A percentile compares a stretch with the other conserved stretches of the same genome.
phyloP scores from a whole-genome alignment of 1,284 basidiomycete species.

The Farysia itapuensis region DNA sequence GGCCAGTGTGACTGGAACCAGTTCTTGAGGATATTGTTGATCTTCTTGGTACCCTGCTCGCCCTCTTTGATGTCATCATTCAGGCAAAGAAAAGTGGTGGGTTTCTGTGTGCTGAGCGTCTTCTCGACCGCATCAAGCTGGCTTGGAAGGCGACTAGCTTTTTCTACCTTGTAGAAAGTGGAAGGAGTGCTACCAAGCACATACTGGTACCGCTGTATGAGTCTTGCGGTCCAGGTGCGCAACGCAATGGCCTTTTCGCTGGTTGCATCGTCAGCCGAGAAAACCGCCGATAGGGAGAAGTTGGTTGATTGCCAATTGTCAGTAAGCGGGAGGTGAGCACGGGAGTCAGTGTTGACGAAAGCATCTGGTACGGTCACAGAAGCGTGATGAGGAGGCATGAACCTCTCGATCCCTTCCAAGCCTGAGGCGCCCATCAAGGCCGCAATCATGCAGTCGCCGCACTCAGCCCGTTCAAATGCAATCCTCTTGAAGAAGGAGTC shows the following conservation, averaged over 20 bases:
- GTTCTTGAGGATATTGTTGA: constrained; percentile 25
- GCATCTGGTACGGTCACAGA: not conserved
- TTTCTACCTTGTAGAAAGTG: constrained; percentile 36
- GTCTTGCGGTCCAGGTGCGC: constrained; percentile 21
- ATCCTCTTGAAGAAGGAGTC: constrained; percentile 34
- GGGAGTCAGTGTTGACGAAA: constrained; percentile 2
- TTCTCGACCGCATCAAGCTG: constrained; percentile 20
- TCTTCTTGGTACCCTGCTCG: constrained; percentile 4
- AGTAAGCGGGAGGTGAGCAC: constrained; percentile 28
- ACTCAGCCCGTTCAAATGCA: constrained; percentile 14
- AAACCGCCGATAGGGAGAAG: constrained; percentile 16
- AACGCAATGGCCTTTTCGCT: too few species aligned
- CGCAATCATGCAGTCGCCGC: constrained; percentile 34
- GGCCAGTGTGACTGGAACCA: constrained; percentile 27
- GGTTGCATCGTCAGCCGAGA: not conserved
- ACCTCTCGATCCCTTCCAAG: constrained; percentile 12
- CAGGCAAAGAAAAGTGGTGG: constrained; percentile 30
- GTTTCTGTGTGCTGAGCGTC: not conserved
- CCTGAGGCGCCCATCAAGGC: constrained; percentile 28
- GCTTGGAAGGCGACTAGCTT: constrained; percentile 8
- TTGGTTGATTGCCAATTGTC: constrained; percentile 11
- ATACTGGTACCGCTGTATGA: constrained; percentile 31
- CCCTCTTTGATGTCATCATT: constrained; percentile 42
- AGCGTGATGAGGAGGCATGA: constrained; percentile 15
- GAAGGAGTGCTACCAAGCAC: constrained; percentile 22